Percentiles rank a stretch among this genome's conserved stretches.
phyloP scores from a whole-genome alignment of 2,329 filamentous ascomycete genomes.

The Colletotrichum cuscutae region DNA sequence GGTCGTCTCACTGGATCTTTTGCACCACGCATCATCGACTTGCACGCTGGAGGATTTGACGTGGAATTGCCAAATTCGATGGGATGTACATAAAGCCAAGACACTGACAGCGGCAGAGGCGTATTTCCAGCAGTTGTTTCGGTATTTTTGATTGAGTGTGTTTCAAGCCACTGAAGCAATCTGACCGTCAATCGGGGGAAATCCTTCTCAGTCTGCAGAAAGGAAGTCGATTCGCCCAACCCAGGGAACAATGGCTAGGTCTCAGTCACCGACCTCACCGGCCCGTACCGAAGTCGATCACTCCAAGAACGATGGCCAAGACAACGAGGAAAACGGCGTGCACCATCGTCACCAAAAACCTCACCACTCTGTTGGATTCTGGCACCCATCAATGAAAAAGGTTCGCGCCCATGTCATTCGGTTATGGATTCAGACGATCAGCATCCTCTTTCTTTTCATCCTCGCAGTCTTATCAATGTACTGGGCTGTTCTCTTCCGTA shows the following conservation, averaged over 20 bases:
- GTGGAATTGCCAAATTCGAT: neutral
- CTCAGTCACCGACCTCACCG: neutral
- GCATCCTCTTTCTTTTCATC: conserved; percentile 64
- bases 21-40: conserved; percentile 26
- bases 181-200: neutral
- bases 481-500: conserved; percentile 67
- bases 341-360: conserved; percentile 14
- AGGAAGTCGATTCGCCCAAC: neutral
- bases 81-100: conserved; percentile 9
- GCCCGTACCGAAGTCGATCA: neutral
- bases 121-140: neutral
- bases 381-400: conserved; percentile 47
- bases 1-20: too few relatives aligned
- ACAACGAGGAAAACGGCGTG: neutral
- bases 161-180: neutral
- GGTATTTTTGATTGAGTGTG: neutral
- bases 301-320: neutral
- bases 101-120: neutral
- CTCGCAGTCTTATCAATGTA: conserved; percentile 67
- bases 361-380: conserved; percentile 55
- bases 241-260: neutral
- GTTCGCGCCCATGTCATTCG: conserved; percentile 41
- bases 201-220: neutral
- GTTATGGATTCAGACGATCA: conserved; percentile 42
- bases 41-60: too few relatives aligned